phyloP scores from a whole-genome alignment of 1,139 yeast species.

The Lodderomyces orthopsilosis region DNA sequence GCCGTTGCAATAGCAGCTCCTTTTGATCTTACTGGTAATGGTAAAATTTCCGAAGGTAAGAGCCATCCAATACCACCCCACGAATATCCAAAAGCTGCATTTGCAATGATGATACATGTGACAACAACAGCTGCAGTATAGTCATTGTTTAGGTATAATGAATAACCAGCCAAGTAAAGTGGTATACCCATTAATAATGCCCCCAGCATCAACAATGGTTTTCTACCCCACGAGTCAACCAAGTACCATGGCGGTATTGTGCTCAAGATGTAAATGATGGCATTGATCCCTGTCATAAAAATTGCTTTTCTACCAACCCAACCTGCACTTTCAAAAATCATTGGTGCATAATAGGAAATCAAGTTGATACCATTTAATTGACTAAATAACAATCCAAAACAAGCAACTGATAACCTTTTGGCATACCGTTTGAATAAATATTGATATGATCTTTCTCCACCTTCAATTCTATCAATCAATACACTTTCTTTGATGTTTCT shows the following conservation, averaged over 20 bases:
- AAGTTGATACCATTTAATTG: constrained; percentile 92
- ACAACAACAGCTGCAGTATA: constrained; percentile 75
- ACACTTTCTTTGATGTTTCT: constrained; percentile 45
- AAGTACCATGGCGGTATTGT: constrained; percentile 91
- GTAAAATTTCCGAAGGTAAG: constrained; percentile 78
- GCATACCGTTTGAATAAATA: constrained; percentile 66
- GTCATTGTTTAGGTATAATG: constrained; percentile 55
- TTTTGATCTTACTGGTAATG: constrained; percentile 82
- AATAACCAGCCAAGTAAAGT: constrained; percentile 61
- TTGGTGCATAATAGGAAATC: constrained; percentile 88
- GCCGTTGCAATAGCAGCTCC: constrained; percentile 93
- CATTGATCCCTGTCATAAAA: constrained; percentile 89
- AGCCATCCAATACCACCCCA: constrained; percentile 98
- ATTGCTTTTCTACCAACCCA: constrained; percentile 89
- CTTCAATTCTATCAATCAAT: constrained; percentile 70
- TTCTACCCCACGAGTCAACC: constrained; percentile 80
- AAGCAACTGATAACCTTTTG: constrained; percentile 80
- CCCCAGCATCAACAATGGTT: constrained; percentile 75
- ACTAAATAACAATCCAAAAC: constrained; percentile 88
- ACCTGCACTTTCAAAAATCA: constrained; percentile 93
- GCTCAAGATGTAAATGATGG: constrained; percentile 67
- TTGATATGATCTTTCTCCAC: constrained; percentile 59
- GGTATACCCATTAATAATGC: constrained; percentile 77
- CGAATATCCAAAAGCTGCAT: constrained; percentile 81
- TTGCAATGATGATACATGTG: constrained; percentile 69